Evolutionary conservation across 352 stramenopile species (phyloP), one percentile per base, ranked within the genome.

Genomic region (Phytophthora ohioensis): DNA sequence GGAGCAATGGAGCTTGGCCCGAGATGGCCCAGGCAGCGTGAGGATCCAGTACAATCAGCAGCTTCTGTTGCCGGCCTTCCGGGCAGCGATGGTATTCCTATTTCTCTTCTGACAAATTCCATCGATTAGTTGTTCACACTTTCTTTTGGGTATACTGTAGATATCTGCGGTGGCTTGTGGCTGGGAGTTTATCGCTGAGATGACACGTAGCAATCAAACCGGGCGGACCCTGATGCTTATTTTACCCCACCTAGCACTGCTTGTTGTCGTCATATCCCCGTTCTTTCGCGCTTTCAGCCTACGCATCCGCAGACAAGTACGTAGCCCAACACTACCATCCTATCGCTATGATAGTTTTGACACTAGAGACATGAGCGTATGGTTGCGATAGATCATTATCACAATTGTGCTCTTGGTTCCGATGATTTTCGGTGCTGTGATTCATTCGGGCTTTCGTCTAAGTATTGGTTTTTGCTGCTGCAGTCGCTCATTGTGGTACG

Each of bases 401-500:
- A 15, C n/a, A 10, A 21, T 45, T 0, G 12, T 57, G 9, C 21
- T 71, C 3, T 43, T 73, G 35, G 12, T 58, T 45, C 41, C 58
- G 21, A 7, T 67, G 17, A 30, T 43, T 53, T 4, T 64, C 41
- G 15, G 42, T 45, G 62, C 53, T 52, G 11, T 57, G 11, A 38
- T 68, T 6, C n/a, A 69, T 27, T 79, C 72, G 32, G 51, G 58
- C 13, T 73, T 79, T 39, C 58, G 58, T 42, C 21, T 79, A 27
- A 58, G 63, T 4, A 45, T 76, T 30, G 32, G 48, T 8, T 48
- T 76, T 21, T 79, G 72, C 45, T 79, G 72, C 21, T 79, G 72
- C 38, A 70, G 67, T 49, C 57, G 57, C 12, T 57, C 61, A 6
- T 72, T 78, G 4, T 78, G 66, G 71, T 79, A 64, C 17, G 57